phyloP scores from a whole-genome alignment of 1,284 basidiomycete genomes.

The Malassezia nana region DNA sequence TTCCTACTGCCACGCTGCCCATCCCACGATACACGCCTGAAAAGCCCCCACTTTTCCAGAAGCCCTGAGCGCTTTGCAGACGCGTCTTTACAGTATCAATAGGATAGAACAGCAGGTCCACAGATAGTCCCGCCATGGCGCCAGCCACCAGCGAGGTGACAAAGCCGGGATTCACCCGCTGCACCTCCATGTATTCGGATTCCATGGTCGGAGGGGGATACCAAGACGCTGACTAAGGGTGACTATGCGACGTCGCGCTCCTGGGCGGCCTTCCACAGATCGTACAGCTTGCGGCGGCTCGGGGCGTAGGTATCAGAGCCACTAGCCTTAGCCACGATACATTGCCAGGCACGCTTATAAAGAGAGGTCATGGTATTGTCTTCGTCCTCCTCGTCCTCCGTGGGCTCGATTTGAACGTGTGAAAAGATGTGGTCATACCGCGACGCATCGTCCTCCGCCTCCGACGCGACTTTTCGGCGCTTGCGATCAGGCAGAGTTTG shows the following conservation, averaged over 20 bases:
- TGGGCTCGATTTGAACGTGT: background rate
- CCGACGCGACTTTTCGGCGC: constrained; percentile 13
- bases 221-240: constrained; percentile 7
- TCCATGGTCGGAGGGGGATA: constrained; percentile 1
- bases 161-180: constrained; percentile 7
- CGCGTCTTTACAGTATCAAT: constrained; percentile 95
- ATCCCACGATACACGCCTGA: constrained; percentile 85
- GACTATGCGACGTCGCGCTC: constrained; percentile 43
- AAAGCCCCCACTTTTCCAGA: constrained; percentile 76
- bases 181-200: background rate
- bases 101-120: constrained; percentile 86
- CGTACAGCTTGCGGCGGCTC: constrained; percentile 71
- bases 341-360: constrained; percentile 52
- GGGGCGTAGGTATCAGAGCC: constrained; percentile 63
- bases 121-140: constrained; percentile 39
- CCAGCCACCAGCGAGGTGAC: constrained; percentile 27
- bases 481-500: background rate
- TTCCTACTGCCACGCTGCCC: constrained; percentile 87
- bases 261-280: constrained; percentile 59
- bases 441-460: background rate
- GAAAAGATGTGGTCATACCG: background rate
- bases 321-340: constrained; percentile 57
- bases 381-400: constrained; percentile 8
- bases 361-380: constrained; percentile 5
- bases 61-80: constrained; percentile 77